Evolutionary conservation across 2,329 filamentous ascomycete genomes (phyloP).

Genomic region (Fusarium falciforme): DNA sequence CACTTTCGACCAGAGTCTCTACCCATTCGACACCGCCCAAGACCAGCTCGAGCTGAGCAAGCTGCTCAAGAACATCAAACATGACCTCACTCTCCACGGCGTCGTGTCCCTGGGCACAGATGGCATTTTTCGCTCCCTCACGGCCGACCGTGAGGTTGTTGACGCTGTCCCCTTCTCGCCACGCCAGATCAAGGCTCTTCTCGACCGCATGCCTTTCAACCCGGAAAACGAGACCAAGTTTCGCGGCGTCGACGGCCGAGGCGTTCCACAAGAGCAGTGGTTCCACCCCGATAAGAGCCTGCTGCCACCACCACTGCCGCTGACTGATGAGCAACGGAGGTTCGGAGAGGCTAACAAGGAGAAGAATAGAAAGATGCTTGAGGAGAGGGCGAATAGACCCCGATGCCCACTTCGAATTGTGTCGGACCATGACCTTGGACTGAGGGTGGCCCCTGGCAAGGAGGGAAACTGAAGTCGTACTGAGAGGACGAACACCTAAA

Average conservation of each 20-base stretch:
- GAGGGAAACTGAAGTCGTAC: background rate
- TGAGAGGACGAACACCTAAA: background rate
- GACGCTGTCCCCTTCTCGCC: background rate
- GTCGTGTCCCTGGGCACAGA: background rate
- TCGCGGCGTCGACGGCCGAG: background rate
- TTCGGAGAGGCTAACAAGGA: background rate
- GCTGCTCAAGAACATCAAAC: background rate
- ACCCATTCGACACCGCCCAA: background rate
- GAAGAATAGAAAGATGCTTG: background rate
- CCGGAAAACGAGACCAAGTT: background rate
- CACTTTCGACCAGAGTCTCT: background rate
- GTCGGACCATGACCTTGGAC: background rate
- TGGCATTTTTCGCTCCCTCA: slow-evolving; percentile 1
- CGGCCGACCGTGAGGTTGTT: background rate
- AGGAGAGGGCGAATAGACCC: background rate
- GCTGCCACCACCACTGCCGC: background rate
- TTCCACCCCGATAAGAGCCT: background rate
- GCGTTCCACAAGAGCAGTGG: background rate
- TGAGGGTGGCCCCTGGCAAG: background rate
- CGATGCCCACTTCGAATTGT: background rate
- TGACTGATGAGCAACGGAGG: background rate
- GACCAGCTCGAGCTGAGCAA: background rate
- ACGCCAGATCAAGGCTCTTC: background rate
- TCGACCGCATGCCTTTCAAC: slow-evolving; percentile 2
- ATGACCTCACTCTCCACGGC: background rate